phyloP scores from a whole-genome alignment of 176 grass and related monocot genomes.

The Carex cristatella region DNA sequence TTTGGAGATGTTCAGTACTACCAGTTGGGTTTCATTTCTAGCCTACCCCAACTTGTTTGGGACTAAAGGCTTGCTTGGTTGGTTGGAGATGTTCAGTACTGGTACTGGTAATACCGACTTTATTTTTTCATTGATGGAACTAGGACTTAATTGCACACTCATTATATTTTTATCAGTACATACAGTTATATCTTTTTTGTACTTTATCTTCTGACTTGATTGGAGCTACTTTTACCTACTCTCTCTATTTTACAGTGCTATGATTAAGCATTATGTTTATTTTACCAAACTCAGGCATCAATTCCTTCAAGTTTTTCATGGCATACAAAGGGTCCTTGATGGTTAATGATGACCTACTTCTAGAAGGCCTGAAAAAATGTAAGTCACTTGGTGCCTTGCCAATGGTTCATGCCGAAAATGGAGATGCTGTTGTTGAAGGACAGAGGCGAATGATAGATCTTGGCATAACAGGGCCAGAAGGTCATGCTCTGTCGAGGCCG shows the following conservation, averaged over 20 bases:
- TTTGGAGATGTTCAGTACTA: background rate
- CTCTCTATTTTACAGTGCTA: background rate
- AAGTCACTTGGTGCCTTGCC: conserved; percentile 91
- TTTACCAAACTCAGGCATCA: conserved; percentile 62
- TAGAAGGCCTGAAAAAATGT: conserved; percentile 87
- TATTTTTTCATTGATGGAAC: background rate
- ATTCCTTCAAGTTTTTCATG: conserved; percentile 99
- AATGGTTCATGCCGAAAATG: conserved; percentile 98
- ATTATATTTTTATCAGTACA: background rate
- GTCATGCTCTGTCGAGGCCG: conserved; percentile 96
- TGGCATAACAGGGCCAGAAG: conserved; percentile 94
- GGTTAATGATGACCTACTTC: conserved; percentile 79
- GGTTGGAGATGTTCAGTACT: background rate
- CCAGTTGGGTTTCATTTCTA: no score
- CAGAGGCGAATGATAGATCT: conserved; percentile 87
- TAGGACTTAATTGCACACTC: background rate
- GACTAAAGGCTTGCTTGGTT: no score
- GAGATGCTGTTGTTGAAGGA: conserved; percentile 84
- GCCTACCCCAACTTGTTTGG: no score
- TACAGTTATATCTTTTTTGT: background rate
- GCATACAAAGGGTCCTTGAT: conserved; percentile 95
- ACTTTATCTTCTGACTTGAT: background rate
- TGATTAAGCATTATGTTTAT: background rate
- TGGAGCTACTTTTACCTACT: background rate
- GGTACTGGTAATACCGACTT: background rate